These are phyloP conservation scores for Fusarium miscanthi DNA, from an alignment of 2,329 filamentous ascomycete species.

Conservation along the genomic window DNA sequence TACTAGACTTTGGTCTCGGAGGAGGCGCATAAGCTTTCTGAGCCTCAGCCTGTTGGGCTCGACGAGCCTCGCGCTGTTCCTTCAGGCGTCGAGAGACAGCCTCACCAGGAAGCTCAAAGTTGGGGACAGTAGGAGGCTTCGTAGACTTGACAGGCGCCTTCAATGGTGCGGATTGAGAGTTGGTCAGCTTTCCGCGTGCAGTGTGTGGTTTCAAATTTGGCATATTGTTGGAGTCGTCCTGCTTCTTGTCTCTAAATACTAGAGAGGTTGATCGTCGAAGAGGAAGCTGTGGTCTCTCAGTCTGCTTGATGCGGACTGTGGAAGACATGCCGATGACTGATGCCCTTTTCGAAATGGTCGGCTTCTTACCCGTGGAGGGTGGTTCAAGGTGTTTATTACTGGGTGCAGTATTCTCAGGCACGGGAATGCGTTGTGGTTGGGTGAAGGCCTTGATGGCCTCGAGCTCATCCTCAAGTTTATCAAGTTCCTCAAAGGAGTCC, in stretches of 20 bases:
- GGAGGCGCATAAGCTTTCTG: conserved; percentile 52
- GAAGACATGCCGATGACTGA: conserved; percentile 51
- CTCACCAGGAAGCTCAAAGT: conserved; percentile 72
- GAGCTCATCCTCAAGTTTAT: conserved; percentile 70
- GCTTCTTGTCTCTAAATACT: conserved; percentile 49
- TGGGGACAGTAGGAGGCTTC: conserved; percentile 65
- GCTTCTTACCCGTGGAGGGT: conserved; percentile 23
- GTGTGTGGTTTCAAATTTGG: conserved; percentile 26
- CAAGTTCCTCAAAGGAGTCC: conserved; percentile 71
- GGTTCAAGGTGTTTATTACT: conserved; percentile 32
- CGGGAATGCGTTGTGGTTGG: conserved; percentile 48
- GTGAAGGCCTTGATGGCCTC: conserved; percentile 62
- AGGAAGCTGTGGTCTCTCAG: conserved; percentile 51
- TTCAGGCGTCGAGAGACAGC: conserved; percentile 67
- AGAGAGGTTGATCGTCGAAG: conserved; percentile 58
- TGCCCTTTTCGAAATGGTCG: conserved; percentile 41
- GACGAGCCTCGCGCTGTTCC: conserved; percentile 68
- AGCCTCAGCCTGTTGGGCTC: conserved; percentile 51
- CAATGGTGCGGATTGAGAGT: conserved; percentile 41
- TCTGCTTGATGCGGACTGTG: conserved; percentile 56
- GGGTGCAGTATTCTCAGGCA: conserved; percentile 37
- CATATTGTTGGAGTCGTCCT: conserved; percentile 23
- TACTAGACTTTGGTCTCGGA: conserved; percentile 62
- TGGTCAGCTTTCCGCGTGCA: conserved; percentile 35
- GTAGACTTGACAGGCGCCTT: conserved; percentile 63